These are phyloP conservation scores for Leptographium wingfieldii DNA, from an alignment of 2,329 filamentous ascomycete species.

Conservation along the genomic window DNA sequence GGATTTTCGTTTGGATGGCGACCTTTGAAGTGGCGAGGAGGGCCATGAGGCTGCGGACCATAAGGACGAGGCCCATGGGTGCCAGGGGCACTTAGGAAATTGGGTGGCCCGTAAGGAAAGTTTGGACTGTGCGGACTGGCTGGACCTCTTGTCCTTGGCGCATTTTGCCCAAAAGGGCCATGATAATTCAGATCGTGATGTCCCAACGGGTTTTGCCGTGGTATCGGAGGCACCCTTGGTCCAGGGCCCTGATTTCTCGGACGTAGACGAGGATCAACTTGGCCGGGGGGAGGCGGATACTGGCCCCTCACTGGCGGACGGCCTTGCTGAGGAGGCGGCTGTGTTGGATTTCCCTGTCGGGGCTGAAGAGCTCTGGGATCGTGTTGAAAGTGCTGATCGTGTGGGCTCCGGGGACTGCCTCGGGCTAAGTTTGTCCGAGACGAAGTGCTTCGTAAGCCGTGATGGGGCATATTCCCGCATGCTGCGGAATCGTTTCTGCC, in stretches of 20 bases:
- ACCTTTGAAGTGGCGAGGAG: not conserved
- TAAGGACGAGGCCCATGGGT: not conserved
- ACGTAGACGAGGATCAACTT: not conserved
- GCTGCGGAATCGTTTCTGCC: not conserved
- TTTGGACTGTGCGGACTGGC: not conserved
- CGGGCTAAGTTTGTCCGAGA: not conserved
- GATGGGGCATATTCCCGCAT: too few relatives aligned
- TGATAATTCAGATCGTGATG: not conserved
- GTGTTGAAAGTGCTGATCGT: not conserved
- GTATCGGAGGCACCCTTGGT: not conserved
- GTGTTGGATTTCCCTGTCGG: not conserved
- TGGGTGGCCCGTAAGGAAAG: not conserved
- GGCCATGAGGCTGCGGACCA: not conserved
- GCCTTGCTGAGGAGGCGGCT: not conserved
- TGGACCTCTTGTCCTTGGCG: not conserved
- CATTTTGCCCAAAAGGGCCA: not conserved
- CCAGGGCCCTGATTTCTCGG: not conserved
- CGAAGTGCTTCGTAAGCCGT: not conserved
- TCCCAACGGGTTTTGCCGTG: not conserved
- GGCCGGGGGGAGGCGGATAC: not conserved
- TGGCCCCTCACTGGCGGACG: not conserved
- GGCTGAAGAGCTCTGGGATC: not conserved
- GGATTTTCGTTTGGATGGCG: not conserved
- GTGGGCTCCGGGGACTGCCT: not conserved
- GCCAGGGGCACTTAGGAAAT: not conserved